phyloP scores from a whole-genome alignment of 805 yeast species.

The Scheffersomyces stipitis region DNA sequence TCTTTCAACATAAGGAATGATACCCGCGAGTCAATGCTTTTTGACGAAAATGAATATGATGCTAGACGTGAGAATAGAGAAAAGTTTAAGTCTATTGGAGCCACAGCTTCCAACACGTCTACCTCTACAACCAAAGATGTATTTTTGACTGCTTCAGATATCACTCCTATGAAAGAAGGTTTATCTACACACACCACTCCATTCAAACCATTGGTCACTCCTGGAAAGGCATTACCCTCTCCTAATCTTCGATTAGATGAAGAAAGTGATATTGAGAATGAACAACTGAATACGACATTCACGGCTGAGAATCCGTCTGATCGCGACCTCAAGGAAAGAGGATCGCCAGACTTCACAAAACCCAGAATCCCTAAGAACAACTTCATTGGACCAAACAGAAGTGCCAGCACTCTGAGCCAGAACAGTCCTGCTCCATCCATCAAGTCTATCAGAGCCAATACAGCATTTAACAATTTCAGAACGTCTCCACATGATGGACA shows the following conservation, averaged over 20 bases:
- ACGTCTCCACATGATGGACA: conserved; percentile 7
- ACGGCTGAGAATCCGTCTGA: too few species aligned
- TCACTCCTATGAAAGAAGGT: conserved; percentile 8
- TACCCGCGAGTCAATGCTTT: conserved; percentile 13
- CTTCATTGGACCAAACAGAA: conserved; percentile 11
- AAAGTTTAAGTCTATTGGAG: conserved; percentile 18
- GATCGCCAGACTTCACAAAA: conserved; percentile 3
- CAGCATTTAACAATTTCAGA: conserved; percentile 37
- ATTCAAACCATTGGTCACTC: background rate
- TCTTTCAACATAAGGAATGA: conserved; percentile 15
- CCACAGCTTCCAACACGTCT: conserved; percentile 11
- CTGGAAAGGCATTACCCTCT: background rate
- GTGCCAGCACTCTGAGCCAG: too few species aligned
- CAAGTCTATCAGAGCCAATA: conserved; percentile 32
- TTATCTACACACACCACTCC: background rate
- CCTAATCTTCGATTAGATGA: background rate
- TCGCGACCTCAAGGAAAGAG: conserved; percentile 5
- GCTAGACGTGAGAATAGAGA: conserved; percentile 10
- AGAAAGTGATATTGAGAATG: background rate
- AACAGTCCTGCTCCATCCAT: too few species aligned
- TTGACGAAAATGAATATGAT: conserved; percentile 12
- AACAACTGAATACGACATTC: background rate
- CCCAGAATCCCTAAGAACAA: background rate
- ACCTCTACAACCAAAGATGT: conserved; percentile 19
- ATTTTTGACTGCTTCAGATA: conserved; percentile 23